phyloP scores from a whole-genome alignment of 805 yeast genomes.

The Vanderwaltozyma tropicalis region DNA sequence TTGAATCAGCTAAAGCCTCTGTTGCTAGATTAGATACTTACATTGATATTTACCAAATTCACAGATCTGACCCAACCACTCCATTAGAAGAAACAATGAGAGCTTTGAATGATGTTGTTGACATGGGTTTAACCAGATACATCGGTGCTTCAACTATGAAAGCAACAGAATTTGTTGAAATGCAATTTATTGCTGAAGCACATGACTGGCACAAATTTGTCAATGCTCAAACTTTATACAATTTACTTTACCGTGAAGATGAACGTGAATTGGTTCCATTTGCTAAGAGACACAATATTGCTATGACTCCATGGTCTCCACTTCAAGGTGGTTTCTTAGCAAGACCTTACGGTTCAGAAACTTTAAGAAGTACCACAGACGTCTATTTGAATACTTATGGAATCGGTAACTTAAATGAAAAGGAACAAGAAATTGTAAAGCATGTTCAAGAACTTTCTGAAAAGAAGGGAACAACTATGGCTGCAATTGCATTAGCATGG shows the following conservation, averaged over 20 bases:
- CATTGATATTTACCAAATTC: constrained; percentile 43
- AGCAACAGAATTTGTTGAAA: constrained; percentile 41
- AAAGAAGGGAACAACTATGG: constrained; percentile 41
- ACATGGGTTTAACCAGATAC: constrained; percentile 31
- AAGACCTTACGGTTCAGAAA: constrained; percentile 30
- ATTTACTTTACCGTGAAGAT: constrained; percentile 50
- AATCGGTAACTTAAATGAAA: constrained; percentile 35
- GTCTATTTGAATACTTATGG: background rate
- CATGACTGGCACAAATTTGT: constrained; percentile 49
- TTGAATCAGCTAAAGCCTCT: constrained; percentile 34
- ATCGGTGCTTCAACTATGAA: constrained; percentile 46
- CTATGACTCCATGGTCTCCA: constrained; percentile 54
- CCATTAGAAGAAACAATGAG: constrained; percentile 45
- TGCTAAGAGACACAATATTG: constrained; percentile 44
- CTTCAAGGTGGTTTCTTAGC: constrained; percentile 45
- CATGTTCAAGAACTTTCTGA: constrained; percentile 47
- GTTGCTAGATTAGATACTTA: constrained; percentile 37
- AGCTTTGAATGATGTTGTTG: constrained; percentile 36
- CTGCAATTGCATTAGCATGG: constrained; percentile 46
- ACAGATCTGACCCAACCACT: constrained; percentile 36
- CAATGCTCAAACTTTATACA: constrained; percentile 49
- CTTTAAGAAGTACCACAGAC: constrained; percentile 12
- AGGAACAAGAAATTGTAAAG: constrained; percentile 31
- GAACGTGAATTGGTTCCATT: constrained; percentile 52
- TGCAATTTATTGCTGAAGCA: constrained; percentile 50